Percentiles rank a stretch among this genome's conserved stretches.
phyloP scores from a whole-genome alignment of 768 basidiomycete species.

The Fistulinella prunicolor region DNA sequence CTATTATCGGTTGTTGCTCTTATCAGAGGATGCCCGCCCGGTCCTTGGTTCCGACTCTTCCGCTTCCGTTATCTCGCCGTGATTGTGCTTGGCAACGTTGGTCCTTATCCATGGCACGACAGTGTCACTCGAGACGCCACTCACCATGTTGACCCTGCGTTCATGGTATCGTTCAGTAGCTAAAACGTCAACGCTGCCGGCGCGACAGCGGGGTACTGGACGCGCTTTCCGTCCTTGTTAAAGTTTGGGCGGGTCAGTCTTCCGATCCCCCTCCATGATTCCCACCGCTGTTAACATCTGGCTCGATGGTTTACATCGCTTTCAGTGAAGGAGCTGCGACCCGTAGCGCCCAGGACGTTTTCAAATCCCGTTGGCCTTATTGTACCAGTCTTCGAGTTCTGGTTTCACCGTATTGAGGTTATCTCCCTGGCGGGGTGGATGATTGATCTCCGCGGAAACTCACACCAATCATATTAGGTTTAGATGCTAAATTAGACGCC shows the following conservation, averaged over 20 bases:
- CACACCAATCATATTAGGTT: constrained; percentile 44
- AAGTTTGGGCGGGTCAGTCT: constrained; percentile 55
- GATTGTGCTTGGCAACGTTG: constrained; percentile 42
- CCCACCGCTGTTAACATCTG: constrained; percentile 3
- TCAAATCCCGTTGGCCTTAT: constrained; percentile 38
- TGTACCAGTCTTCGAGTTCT: constrained; percentile 52
- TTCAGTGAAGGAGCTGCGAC: too few species aligned
- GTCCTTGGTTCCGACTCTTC: constrained; percentile 37
- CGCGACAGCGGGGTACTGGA: constrained; percentile 51
- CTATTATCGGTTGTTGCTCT: constrained; percentile 59
- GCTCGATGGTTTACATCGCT: constrained; percentile 52
- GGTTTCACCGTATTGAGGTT: constrained; percentile 48
- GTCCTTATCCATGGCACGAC: constrained; percentile 52
- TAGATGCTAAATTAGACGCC: constrained; percentile 42
- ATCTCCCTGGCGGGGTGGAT: constrained; percentile 41
- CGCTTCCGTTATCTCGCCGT: constrained; percentile 62
- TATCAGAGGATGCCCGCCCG: constrained; percentile 52
- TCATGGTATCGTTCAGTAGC: constrained; percentile 64
- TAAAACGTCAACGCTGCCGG: constrained; percentile 66
- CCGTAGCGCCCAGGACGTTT: too few species aligned
- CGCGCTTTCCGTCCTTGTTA: constrained; percentile 41
- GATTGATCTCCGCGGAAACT: constrained; percentile 51
- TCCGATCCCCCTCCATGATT: background rate
- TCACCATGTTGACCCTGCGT: constrained; percentile 64
- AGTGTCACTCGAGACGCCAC: constrained; percentile 59